Conservation (phyloP, 495 filamentous ascomycete genomes). For the Tuber indicum region DNA sequence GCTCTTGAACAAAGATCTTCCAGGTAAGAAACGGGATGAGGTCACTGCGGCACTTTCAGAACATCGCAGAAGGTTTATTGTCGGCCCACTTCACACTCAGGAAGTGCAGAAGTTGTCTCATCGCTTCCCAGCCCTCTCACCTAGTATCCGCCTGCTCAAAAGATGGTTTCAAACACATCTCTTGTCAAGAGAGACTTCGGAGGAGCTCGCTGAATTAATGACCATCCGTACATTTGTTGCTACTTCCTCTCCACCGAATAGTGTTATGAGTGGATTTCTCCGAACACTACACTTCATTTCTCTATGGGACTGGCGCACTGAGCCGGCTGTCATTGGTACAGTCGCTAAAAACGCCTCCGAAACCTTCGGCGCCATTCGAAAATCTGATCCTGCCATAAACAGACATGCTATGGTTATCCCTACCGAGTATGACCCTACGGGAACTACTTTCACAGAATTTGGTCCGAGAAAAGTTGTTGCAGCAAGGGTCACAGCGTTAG, state of each 20-base stretch:
- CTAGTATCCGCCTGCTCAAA: constrained; percentile 81
- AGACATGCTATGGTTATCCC: constrained; percentile 73
- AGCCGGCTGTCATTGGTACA: constrained; percentile 65
- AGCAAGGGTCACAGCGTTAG: constrained; percentile 70
- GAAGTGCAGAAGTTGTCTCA: constrained; percentile 70
- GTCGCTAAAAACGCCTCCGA: constrained; percentile 50
- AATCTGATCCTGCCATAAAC: constrained; percentile 82
- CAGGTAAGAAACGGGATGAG: constrained; percentile 57
- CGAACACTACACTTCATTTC: constrained; percentile 70
- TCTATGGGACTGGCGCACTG: constrained; percentile 82
- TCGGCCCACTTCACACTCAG: constrained; percentile 71
- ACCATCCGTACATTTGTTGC: constrained; percentile 68
- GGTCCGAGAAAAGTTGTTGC: constrained; percentile 76
- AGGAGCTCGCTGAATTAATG: constrained; percentile 77
- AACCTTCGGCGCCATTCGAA: constrained; percentile 71
- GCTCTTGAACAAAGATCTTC: constrained; percentile 62
- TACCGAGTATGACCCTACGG: constrained; percentile 67
- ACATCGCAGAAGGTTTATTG: constrained; percentile 65
- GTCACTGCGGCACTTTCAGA: constrained; percentile 59
- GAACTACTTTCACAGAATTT: constrained; percentile 70
- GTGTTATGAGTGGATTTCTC: constrained; percentile 71
- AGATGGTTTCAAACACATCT: constrained; percentile 83
- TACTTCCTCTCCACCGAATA: constrained; percentile 66
- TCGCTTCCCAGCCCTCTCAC: constrained; percentile 70
- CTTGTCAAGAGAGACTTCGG: constrained; percentile 63